phyloP scores from a whole-genome alignment of 306 rosid genomes.

The Cucurbita moschata region DNA sequence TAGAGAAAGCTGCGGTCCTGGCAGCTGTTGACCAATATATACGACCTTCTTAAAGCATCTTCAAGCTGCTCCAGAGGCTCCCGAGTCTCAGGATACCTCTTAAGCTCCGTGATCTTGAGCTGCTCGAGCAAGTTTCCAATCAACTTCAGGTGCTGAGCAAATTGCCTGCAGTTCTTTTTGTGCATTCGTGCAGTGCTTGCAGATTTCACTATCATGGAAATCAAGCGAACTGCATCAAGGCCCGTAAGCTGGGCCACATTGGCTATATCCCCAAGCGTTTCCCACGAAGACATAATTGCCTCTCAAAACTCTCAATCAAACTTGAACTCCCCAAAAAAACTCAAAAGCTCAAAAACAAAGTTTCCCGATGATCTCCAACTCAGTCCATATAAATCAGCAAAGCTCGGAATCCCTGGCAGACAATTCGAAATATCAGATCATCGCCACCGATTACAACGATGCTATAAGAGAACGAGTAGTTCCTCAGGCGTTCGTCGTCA shows the following conservation, averaged over 20 bases:
- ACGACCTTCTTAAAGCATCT: slow-evolving; percentile 84
- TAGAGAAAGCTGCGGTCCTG: slow-evolving; percentile 85
- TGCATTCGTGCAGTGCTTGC: slow-evolving; percentile 92
- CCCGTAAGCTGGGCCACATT: slow-evolving; percentile 83
- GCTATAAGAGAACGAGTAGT: background rate
- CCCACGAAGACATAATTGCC: slow-evolving; percentile 63
- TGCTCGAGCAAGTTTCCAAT: slow-evolving; percentile 88
- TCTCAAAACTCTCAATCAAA: slow-evolving; percentile 18
- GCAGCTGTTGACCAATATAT: slow-evolving; percentile 73
- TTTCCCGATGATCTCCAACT: background rate
- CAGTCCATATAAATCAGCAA: background rate
- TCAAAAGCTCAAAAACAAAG: background rate
- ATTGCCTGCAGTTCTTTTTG: slow-evolving; percentile 86
- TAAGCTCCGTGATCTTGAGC: slow-evolving; percentile 91
- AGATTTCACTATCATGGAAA: slow-evolving; percentile 70
- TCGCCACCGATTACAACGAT: background rate
- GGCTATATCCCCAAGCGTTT: slow-evolving; percentile 69
- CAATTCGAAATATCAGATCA: background rate
- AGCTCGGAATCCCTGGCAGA: background rate
- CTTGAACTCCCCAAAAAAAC: background rate
- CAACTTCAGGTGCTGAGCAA: slow-evolving; percentile 80
- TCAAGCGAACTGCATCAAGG: slow-evolving; percentile 62
- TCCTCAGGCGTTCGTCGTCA: background rate
- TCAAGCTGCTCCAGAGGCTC: slow-evolving; percentile 96
- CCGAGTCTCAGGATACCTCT: slow-evolving; percentile 78